These are phyloP conservation scores for Pythium dissotocum DNA, from an alignment of 352 stramenopile genomes.

Conservation along the genomic window DNA sequence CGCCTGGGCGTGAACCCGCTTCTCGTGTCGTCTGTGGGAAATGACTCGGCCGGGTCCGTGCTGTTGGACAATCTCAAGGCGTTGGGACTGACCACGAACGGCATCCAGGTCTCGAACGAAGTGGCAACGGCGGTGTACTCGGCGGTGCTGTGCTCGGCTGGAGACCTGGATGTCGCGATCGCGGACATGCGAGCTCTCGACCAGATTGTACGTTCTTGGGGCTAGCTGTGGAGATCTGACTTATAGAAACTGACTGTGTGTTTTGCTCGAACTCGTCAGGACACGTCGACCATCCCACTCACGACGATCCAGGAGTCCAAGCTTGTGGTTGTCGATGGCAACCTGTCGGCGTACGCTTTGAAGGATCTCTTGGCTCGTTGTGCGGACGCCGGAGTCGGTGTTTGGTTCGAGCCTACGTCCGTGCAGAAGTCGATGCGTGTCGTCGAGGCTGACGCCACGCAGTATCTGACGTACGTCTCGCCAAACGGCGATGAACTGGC, in stretches of 20 bases:
- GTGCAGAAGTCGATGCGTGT: constrained; percentile 78
- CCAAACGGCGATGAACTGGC: constrained; percentile 78
- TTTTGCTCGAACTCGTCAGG: constrained; percentile 25
- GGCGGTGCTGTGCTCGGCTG: constrained; percentile 68
- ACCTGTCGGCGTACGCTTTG: constrained; percentile 56
- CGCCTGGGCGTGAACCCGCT: constrained; percentile 63
- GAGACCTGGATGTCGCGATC: constrained; percentile 84
- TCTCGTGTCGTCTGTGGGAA: constrained; percentile 82
- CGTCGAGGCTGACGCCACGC: constrained; percentile 47
- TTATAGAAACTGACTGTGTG: not conserved
- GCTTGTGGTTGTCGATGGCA: constrained; percentile 78
- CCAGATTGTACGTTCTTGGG: constrained; percentile 48
- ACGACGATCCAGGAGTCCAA: constrained; percentile 48
- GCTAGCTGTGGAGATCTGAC: not conserved
- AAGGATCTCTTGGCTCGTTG: constrained; percentile 49
- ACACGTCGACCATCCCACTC: constrained; percentile 43
- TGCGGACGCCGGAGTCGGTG: constrained; percentile 37
- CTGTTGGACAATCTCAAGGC: constrained; percentile 70
- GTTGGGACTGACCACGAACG: constrained; percentile 59
- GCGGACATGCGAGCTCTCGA: constrained; percentile 87
- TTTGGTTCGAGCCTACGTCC: constrained; percentile 87
- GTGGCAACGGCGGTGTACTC: constrained; percentile 85
- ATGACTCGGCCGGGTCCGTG: constrained; percentile 68
- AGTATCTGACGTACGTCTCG: constrained; percentile 67
- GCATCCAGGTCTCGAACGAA: constrained; percentile 49